These are phyloP conservation scores for Coemansia sp. DNA, from an alignment of 192 early-diverging fungal species.

Conservation along the genomic window DNA sequence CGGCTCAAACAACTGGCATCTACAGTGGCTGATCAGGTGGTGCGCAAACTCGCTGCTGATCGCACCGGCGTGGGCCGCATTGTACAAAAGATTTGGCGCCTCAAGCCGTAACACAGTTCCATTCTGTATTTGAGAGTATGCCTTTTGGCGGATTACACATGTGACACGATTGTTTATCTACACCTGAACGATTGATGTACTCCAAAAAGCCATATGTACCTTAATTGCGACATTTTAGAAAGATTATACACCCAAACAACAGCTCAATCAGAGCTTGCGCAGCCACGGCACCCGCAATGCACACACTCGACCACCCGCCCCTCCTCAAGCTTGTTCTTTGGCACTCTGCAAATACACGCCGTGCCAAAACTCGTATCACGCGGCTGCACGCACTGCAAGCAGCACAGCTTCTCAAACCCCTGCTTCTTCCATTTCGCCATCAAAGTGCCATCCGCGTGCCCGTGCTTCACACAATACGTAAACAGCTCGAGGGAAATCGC, in stretches of 20 bases:
- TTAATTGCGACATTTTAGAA: constrained; percentile 36
- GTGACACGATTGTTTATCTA: neutral
- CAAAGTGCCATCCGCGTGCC: constrained; percentile 85
- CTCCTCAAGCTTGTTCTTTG: constrained; percentile 83
- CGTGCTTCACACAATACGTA: constrained; percentile 87
- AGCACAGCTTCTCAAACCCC: constrained; percentile 97
- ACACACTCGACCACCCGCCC: constrained; percentile 90
- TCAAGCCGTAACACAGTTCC: neutral
- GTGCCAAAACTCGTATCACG: constrained; percentile 97
- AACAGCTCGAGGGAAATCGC: constrained; percentile 91
- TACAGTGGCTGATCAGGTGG: constrained; percentile 29
- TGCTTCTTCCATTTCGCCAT: constrained; percentile 99
- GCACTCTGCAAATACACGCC: constrained; percentile 95
- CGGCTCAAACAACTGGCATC: constrained; percentile 27
- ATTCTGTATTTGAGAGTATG: neutral
- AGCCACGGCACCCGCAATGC: constrained; percentile 88
- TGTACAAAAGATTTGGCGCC: constrained; percentile 46
- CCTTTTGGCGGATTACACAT: neutral
- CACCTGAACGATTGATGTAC: neutral
- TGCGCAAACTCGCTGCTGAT: constrained; percentile 3
- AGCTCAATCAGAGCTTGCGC: constrained; percentile 60
- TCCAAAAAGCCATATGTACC: constrained; percentile 11
- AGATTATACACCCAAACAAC: neutral
- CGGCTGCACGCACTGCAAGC: constrained; percentile 94
- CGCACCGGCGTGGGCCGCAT: constrained; percentile 39